Evolutionary conservation across 441 rosid species (phyloP).

Genomic region (Pelargonium myrrhifolium): DNA sequence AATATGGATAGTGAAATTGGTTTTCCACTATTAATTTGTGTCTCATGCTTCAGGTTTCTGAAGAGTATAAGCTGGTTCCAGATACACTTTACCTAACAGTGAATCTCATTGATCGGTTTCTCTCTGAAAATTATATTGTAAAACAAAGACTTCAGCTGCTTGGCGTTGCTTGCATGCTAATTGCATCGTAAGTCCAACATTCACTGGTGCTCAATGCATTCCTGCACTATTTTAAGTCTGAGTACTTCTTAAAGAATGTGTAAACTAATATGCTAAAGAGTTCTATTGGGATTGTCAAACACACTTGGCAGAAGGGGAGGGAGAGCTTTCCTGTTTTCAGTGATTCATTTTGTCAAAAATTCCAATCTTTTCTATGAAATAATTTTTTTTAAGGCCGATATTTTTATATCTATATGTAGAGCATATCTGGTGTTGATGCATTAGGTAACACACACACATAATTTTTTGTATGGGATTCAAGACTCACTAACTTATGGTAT

Average conservation of each 20-base stretch:
- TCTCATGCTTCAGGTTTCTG: slow-evolving; percentile 63
- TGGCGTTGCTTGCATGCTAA: slow-evolving; percentile 92
- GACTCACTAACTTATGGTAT: slow-evolving; percentile 6
- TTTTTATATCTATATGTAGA: no score
- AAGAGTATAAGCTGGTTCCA: slow-evolving; percentile 81
- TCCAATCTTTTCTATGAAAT: neutral
- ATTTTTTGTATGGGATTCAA: neutral
- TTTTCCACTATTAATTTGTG: slow-evolving; percentile 14
- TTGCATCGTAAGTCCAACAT: slow-evolving; percentile 76
- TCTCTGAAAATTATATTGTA: slow-evolving; percentile 54
- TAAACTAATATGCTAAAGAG: neutral
- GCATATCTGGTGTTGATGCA: no score
- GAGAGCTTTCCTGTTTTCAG: neutral
- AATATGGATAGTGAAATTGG: slow-evolving; percentile 2
- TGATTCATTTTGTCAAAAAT: neutral
- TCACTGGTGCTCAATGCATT: neutral
- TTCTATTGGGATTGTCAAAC: neutral
- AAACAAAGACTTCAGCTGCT: slow-evolving; percentile 88
- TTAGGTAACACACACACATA: no score
- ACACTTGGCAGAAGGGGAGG: neutral
- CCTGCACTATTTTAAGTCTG: neutral
- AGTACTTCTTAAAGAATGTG: neutral
- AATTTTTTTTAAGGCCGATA: neutral
- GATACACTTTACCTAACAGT: slow-evolving; percentile 92
- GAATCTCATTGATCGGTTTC: slow-evolving; percentile 80